phyloP scores from a whole-genome alignment of 179 eudicot genomes.

The Heliamphora pulchella region DNA sequence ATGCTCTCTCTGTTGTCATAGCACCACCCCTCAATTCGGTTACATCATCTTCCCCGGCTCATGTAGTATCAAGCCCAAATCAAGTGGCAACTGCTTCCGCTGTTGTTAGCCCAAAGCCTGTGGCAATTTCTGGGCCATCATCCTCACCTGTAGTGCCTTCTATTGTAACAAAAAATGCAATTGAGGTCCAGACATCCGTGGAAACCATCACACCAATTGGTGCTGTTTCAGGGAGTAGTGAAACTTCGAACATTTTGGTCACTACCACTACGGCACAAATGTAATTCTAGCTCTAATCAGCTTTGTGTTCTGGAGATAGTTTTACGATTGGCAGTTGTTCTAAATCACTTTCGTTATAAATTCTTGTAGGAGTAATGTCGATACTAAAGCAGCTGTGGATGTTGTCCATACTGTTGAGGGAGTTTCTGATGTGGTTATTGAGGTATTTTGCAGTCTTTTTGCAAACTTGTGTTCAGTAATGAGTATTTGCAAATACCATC shows the following conservation, averaged over 20 bases:
- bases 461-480: not conserved
- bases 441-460: conserved; percentile 32
- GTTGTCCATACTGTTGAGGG: conserved; percentile 30
- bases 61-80: conserved; percentile 44
- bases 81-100: conserved; percentile 37
- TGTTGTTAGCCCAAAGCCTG: conserved; percentile 26
- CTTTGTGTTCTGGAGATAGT: not conserved
- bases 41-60: conserved; percentile 23
- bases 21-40: conserved; percentile 29
- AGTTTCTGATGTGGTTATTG: conserved; percentile 33
- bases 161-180: conserved; percentile 27
- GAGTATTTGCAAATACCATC: conserved; percentile 3
- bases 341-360: conserved; percentile 11
- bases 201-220: conserved; percentile 30
- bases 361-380: conserved; percentile 35
- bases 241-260: conserved; percentile 20
- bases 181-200: conserved; percentile 26
- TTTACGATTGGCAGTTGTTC: conserved; percentile 5
- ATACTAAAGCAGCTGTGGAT: conserved; percentile 29
- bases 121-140: conserved; percentile 31
- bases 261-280: conserved; percentile 32
- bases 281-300: conserved; percentile 26
- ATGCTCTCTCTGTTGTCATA: conserved; percentile 30
- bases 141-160: conserved; percentile 28
- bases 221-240: conserved; percentile 30